Percentiles rank a stretch among this genome's conserved stretches.
These are phyloP conservation scores for Excoecaria cochinchinensis DNA, from an alignment of 345 rosid species.

Conservation along the genomic window DNA sequence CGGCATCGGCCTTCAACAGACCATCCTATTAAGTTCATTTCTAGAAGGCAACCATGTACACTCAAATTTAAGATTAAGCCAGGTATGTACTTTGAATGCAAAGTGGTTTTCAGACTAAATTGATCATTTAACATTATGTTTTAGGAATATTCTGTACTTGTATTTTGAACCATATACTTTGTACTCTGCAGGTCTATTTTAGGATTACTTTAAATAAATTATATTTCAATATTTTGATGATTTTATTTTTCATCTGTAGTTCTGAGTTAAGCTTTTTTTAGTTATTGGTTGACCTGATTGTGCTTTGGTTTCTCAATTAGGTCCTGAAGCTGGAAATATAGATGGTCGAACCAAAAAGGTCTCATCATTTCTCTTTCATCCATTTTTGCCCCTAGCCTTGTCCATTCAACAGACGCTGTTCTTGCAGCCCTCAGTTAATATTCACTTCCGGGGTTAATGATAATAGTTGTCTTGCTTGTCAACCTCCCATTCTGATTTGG, in stretches of 20 bases:
- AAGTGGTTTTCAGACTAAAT: not conserved
- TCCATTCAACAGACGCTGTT: slow-evolving; percentile 78
- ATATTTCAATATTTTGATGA: not conserved
- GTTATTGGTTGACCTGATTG: not conserved
- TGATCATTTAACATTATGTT: not conserved
- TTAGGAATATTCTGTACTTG: too few species aligned
- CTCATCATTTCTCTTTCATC: slow-evolving; percentile 89
- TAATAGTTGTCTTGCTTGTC: not conserved
- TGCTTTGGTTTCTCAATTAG: slow-evolving; percentile 37
- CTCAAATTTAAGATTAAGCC: slow-evolving; percentile 91
- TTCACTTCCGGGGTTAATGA: slow-evolving; percentile 63
- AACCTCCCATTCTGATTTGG: not conserved
- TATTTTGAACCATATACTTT: too few species aligned
- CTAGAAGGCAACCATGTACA: slow-evolving; percentile 56
- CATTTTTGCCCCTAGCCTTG: slow-evolving; percentile 78
- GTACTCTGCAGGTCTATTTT: not conserved
- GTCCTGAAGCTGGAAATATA: slow-evolving; percentile 78
- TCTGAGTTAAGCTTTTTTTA: not conserved
- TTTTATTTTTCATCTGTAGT: not conserved
- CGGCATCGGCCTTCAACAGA: slow-evolving; percentile 71
- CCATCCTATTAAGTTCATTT: slow-evolving; percentile 80
- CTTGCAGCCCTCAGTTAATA: slow-evolving; percentile 76
- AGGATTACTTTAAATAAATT: not conserved
- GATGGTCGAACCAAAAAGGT: slow-evolving; percentile 56
- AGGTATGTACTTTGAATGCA: slow-evolving; percentile 39